These are phyloP conservation scores for Wickerhamiella infanticola DNA, from an alignment of 1,139 yeast species.

Conservation along the genomic window DNA sequence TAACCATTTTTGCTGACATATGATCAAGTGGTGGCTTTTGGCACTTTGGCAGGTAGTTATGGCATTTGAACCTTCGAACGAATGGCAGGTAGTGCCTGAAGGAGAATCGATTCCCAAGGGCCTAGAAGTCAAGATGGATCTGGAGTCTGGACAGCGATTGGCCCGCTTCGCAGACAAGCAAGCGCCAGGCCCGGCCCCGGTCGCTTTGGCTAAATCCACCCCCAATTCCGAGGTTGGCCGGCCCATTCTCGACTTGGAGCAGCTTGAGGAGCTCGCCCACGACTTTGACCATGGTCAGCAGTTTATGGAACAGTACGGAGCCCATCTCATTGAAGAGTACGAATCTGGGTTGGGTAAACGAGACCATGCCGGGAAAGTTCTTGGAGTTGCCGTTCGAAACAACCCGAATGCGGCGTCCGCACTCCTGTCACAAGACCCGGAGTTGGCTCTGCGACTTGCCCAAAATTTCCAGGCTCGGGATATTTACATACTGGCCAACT, in stretches of 20 bases:
- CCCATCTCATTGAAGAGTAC: constrained; percentile 2
- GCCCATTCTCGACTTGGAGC: constrained; percentile 24
- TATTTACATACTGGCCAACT: constrained; percentile 5
- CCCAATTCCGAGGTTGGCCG: background rate
- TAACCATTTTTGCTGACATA: constrained; percentile 16
- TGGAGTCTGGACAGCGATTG: constrained; percentile 10
- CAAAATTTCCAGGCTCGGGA: constrained; percentile 5
- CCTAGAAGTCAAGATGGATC: constrained; percentile 9
- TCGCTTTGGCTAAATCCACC: background rate
- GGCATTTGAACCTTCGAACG: constrained; percentile 40
- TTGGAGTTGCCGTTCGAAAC: constrained; percentile 11
- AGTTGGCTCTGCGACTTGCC: constrained; percentile 2
- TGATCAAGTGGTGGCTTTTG: background rate
- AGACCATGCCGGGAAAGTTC: constrained; percentile 11
- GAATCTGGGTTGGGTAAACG: background rate
- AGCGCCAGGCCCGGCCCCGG: background rate
- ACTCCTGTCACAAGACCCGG: background rate
- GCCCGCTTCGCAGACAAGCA: constrained; percentile 5
- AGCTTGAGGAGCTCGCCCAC: constrained; percentile 44
- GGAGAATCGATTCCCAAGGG: constrained; percentile 23
- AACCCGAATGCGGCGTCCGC: constrained; percentile 9
- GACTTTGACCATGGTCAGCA: constrained; percentile 47
- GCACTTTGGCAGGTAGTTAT: constrained; percentile 10
- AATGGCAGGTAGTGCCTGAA: constrained; percentile 55
- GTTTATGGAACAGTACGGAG: constrained; percentile 20